Percentiles rank a stretch among this genome's conserved stretches.
These are phyloP conservation scores for Rutstroemia sydowiana DNA, from an alignment of 2,329 filamentous ascomycete species.

Conservation along the genomic window DNA sequence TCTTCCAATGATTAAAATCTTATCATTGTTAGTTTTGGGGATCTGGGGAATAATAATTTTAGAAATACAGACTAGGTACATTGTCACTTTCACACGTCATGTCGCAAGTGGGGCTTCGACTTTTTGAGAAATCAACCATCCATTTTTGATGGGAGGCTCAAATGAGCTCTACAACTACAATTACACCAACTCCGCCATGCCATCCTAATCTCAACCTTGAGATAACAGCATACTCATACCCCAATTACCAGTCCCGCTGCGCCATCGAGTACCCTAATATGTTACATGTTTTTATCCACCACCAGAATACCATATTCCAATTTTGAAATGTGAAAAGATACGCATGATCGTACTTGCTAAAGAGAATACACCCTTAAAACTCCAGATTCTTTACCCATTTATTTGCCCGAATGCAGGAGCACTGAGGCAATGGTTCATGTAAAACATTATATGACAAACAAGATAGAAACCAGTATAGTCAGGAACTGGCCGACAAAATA, in stretches of 20 bases:
- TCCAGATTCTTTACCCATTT: slow-evolving; percentile 20
- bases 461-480: slow-evolving; percentile 14
- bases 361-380: slow-evolving; percentile 12
- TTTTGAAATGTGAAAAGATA: neutral
- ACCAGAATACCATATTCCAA: slow-evolving; percentile 2
- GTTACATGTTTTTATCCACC: slow-evolving; percentile 6
- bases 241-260: slow-evolving; percentile 23
- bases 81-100: no score
- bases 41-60: neutral
- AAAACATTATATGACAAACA: slow-evolving; percentile 24
- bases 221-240: neutral
- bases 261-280: slow-evolving; percentile 15
- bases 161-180: slow-evolving; percentile 5
- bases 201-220: neutral
- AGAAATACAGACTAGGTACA: no score
- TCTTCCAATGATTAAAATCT: no score
- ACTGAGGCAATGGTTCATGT: slow-evolving; percentile 20
- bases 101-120: no score
- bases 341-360: neutral
- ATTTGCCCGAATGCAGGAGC: slow-evolving; percentile 15
- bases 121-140: no score
- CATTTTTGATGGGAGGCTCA: slow-evolving; percentile 4
- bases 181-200: neutral
- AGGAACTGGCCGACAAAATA: slow-evolving; percentile 10
- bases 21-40: no score